Base-by-base conservation (phyloP, 1,284 basidiomycete species). In the Boletus semigastroideus region DNA sequence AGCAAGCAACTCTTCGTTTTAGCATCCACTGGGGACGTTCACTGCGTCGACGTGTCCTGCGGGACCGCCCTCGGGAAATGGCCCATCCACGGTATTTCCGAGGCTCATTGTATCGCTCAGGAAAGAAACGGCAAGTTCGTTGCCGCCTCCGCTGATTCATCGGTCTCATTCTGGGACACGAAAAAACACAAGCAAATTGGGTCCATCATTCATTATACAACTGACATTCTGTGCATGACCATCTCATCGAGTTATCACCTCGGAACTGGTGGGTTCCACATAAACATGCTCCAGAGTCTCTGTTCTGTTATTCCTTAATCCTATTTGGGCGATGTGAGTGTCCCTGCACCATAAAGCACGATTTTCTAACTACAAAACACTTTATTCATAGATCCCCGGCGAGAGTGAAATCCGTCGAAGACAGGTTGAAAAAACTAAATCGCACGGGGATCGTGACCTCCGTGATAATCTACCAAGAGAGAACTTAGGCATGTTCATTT, bases 161-260 rank as follows among this genome's bases (percentile, higher is more conserved):
- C 19, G 4, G 27, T 54, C n/a, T 47, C 38, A 5, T 54, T 48
- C 33, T 54, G 52, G 45, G 45, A 54, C 37, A 47, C 36, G 12
- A 10, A 17, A 1, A 53, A 39, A 9, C 34, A 42, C 13, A 5
- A 42, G 13, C 33, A 42, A 31, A 19, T 52, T 11, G 33, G 27
- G 12, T 4, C 33, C 17, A 4, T 25, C n/a, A 5, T 48, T 2
- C 1, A 25, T 1, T 31, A 16, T 8, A 13, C 14, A 3, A 10
- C 17, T 11, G 11, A 6, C 20, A 14, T 53, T 30, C 0, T 1
- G 2, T 43, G 31, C 6, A 42, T 54, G 20, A 34, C 39, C 0
- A 20, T 55, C 14, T 48, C 46, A 4, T 3, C 17, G 16, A 49
- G 42, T 16, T 8, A 17, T 9, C 9, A 25, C 13, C 11, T 55